Percentiles rank a stretch among this genome's conserved stretches.
Evolutionary conservation across 345 rosid species (phyloP).

Genomic region (Theobroma cacao): DNA sequence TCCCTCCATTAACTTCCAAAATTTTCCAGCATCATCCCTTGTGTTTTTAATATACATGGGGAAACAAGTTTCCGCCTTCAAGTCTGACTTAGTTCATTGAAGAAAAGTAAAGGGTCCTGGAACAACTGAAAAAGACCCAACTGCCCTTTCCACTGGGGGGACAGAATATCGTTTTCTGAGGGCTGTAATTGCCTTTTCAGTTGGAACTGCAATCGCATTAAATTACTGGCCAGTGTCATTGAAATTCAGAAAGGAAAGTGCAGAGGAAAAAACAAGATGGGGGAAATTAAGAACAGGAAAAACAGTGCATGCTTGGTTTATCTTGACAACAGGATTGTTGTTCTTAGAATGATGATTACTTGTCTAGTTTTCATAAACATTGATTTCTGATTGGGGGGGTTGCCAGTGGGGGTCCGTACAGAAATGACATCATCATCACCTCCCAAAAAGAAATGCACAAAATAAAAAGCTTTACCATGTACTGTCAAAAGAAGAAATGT

Average conservation of each 20-base stretch:
- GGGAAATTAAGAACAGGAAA: background rate
- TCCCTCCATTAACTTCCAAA: constrained; percentile 42
- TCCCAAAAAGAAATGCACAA: constrained; percentile 25
- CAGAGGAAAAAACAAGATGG: background rate
- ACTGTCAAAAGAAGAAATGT: constrained; percentile 43
- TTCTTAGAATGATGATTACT: constrained; percentile 2
- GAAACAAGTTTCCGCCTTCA: constrained; percentile 21
- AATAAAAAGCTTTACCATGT: constrained; percentile 29
- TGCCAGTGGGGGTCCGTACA: constrained; percentile 17
- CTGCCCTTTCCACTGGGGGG: background rate
- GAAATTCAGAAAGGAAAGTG: background rate
- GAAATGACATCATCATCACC: constrained; percentile 16
- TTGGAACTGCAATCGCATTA: background rate
- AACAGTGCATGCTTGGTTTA: background rate
- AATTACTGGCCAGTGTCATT: background rate
- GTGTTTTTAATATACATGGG: constrained; percentile 2
- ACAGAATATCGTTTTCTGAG: background rate
- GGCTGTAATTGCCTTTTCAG: constrained; percentile 1
- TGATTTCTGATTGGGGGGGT: constrained; percentile 11
- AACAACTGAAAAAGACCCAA: background rate
- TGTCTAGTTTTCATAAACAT: constrained; percentile 27
- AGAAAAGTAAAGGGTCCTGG: no score
- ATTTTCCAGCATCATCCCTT: constrained; percentile 15
- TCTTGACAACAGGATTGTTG: constrained; percentile 9
- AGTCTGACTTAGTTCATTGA: constrained; percentile 30